A percentile compares a stretch with the other conserved stretches of the same genome.
These are phyloP conservation scores for Trametes cinnabarina DNA, from an alignment of 768 basidiomycete species.

Conservation along the genomic window DNA sequence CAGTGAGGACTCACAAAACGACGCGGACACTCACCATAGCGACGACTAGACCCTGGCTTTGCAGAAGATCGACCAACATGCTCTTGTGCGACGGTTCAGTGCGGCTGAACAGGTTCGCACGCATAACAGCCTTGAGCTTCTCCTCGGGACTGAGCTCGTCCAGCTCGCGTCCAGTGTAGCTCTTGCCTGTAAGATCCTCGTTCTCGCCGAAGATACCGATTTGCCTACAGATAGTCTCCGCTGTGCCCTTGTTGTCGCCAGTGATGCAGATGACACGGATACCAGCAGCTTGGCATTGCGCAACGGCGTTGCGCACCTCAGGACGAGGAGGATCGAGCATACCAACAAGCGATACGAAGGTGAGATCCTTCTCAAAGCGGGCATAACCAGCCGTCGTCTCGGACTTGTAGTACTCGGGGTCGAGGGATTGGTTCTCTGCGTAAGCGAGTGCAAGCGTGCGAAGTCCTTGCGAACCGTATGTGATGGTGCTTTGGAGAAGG, in stretches of 20 bases:
- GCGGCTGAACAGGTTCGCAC: slow-evolving; percentile 86
- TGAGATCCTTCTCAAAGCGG: slow-evolving; percentile 87
- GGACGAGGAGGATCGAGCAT: slow-evolving; percentile 99
- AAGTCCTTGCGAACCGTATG: slow-evolving; percentile 80
- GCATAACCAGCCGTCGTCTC: slow-evolving; percentile 79
- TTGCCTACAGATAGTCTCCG: slow-evolving; percentile 94
- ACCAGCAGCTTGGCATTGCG: slow-evolving; percentile 88
- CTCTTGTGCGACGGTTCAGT: slow-evolving; percentile 96
- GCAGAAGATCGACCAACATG: slow-evolving; percentile 90
- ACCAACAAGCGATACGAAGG: slow-evolving; percentile 92
- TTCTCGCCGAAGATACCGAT: slow-evolving; percentile 88
- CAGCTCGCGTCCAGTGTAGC: slow-evolving; percentile 91
- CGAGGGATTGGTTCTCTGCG: slow-evolving; percentile 70
- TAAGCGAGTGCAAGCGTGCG: slow-evolving; percentile 92
- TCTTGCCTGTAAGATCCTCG: slow-evolving; percentile 92
- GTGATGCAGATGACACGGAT: slow-evolving; percentile 97
- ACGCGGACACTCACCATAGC: slow-evolving; percentile 70
- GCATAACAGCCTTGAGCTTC: slow-evolving; percentile 82
- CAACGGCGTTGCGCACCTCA: slow-evolving; percentile 83
- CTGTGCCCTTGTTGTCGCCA: slow-evolving; percentile 96
- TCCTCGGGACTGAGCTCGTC: slow-evolving; percentile 78
- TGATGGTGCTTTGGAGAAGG: slow-evolving; percentile 62
- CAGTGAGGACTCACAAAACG: neutral
- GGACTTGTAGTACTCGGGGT: slow-evolving; percentile 78
- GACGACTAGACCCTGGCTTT: slow-evolving; percentile 88